phyloP scores from a whole-genome alignment of 192 early-diverging fungal genomes.

The Rhizophagus clarus region DNA sequence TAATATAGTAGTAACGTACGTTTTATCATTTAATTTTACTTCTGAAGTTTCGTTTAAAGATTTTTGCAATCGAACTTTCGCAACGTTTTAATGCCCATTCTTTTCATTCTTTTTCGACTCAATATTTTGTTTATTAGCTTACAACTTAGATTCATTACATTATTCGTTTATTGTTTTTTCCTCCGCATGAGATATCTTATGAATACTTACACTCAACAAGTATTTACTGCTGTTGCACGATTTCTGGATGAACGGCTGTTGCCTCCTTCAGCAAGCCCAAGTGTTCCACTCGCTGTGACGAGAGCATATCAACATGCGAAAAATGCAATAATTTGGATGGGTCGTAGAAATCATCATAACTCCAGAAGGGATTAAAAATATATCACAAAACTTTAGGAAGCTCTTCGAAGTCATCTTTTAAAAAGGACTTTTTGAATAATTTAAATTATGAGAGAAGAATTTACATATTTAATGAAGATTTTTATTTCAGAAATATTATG shows the following conservation, averaged over 20 bases:
- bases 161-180: constrained; percentile 69
- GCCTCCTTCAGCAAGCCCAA: constrained; percentile 46
- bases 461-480: no score
- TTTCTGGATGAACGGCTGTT: constrained; percentile 46
- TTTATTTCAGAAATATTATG: no score
- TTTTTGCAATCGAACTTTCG: background rate
- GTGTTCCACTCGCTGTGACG: constrained; percentile 46
- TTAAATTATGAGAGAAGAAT: no score
- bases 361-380: no score
- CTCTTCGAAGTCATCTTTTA: no score
- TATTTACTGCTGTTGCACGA: constrained; percentile 41
- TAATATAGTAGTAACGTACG: constrained; percentile 54
- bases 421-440: no score
- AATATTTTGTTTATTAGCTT: constrained; percentile 38
- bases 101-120: constrained; percentile 31
- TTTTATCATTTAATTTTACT: background rate
- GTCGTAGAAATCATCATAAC: background rate
- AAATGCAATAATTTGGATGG: constrained; percentile 38
- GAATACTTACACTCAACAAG: constrained; percentile 50
- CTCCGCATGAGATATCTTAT: constrained; percentile 73
- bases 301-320: constrained; percentile 43
- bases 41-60: background rate
- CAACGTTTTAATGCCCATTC: background rate
- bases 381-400: no score
- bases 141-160: constrained; percentile 53